These are phyloP conservation scores for Umbelopsis vinacea DNA, from an alignment of 192 early-diverging fungal species.

Conservation along the genomic window DNA sequence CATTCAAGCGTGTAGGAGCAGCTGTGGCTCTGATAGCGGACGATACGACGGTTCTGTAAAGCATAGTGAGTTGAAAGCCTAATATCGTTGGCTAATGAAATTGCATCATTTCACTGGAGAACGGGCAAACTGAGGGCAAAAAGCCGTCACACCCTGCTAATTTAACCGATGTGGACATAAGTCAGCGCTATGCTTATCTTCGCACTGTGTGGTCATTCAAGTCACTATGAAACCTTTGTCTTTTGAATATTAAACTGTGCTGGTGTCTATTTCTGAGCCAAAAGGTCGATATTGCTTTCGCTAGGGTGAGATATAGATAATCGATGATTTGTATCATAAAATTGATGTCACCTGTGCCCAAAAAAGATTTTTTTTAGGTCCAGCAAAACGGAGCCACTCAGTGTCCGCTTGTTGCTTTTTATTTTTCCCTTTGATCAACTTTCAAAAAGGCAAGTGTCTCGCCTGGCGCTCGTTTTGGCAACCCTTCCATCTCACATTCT, in stretches of 20 bases:
- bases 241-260: too few relatives aligned
- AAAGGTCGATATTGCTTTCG: too few relatives aligned
- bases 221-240: too few relatives aligned
- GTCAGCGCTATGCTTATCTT: too few relatives aligned
- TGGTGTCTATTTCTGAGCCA: too few relatives aligned
- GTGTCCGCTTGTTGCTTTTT: constrained; percentile 18
- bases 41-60: constrained; percentile 11
- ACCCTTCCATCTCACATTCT: constrained; percentile 20
- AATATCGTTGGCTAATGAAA: neutral
- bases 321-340: neutral
- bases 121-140: neutral
- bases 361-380: constrained; percentile 21
- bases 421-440: constrained; percentile 11
- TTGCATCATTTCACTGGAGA: constrained; percentile 13
- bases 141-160: constrained; percentile 13
- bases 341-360: constrained; percentile 3
- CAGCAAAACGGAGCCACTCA: constrained; percentile 24
- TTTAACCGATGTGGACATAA: neutral
- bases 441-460: constrained; percentile 25
- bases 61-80: neutral
- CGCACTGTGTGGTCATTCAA: too few relatives aligned
- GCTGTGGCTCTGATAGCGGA: constrained; percentile 19
- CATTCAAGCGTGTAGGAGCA: constrained; percentile 10
- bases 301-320: too few relatives aligned
- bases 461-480: constrained; percentile 24